phyloP scores from a whole-genome alignment of 2,329 filamentous ascomycete genomes.

The Colletotrichum sp. region DNA sequence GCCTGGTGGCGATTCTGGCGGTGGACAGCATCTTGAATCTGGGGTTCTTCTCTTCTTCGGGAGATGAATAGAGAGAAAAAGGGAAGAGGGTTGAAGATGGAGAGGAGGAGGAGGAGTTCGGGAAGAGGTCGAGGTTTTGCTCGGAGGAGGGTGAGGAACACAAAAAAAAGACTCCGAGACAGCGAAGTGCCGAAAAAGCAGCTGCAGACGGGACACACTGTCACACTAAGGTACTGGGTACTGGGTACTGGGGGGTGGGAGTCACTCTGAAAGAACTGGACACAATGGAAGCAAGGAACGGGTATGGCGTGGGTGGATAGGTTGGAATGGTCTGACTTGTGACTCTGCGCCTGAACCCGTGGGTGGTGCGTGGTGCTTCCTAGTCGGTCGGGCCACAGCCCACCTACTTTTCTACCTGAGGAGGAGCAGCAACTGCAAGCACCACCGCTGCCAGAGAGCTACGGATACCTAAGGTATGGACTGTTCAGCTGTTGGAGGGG shows the following conservation, averaged over 20 bases:
- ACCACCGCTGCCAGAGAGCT: not conserved
- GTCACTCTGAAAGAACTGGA: not conserved
- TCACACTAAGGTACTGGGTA: not conserved
- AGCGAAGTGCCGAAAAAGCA: constrained; percentile 16
- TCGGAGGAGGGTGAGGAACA: not conserved
- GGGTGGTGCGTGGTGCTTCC: not conserved
- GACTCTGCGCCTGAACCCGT: not conserved
- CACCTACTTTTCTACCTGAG: not conserved
- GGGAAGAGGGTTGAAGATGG: not conserved
- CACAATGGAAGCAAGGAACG: not conserved
- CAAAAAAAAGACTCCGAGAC: constrained; percentile 16
- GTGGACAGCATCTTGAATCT: constrained; percentile 21
- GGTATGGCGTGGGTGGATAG: not conserved
- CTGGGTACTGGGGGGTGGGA: not conserved
- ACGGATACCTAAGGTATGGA: no score
- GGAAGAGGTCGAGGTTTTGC: not conserved
- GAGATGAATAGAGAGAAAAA: not conserved
- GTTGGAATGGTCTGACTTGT: constrained; percentile 17
- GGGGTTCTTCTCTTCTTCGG: not conserved
- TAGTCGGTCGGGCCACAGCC: not conserved
- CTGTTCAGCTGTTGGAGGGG: not conserved
- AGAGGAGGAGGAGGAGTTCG: not conserved
- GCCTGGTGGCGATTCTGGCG: constrained; percentile 23
- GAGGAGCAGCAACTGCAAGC: not conserved
- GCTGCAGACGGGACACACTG: constrained; percentile 2